Conservation (phyloP, 1,284 basidiomycete species). For the Apiotrichum akiyoshidainum region DNA sequence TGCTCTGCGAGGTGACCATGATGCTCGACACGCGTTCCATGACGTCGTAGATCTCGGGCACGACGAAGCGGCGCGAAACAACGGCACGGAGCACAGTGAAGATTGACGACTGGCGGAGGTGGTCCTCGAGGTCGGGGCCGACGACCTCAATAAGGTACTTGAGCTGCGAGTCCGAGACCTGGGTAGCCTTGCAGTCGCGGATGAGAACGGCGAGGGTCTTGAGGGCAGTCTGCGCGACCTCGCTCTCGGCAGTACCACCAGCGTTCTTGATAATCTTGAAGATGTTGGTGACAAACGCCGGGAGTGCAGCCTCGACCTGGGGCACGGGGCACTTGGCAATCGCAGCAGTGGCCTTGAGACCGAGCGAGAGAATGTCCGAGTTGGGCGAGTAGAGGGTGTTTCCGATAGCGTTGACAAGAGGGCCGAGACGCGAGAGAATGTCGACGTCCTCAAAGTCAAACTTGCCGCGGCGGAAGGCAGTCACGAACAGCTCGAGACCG, state of each 20-base stretch:
- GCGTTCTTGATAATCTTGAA: conserved; percentile 78
- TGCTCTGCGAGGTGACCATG: conserved; percentile 89
- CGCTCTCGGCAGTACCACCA: conserved; percentile 79
- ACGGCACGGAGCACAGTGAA: conserved; percentile 92
- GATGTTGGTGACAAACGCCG: conserved; percentile 81
- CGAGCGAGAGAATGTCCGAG: conserved; percentile 71
- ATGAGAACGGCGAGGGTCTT: conserved; percentile 81
- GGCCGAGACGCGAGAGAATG: conserved; percentile 74
- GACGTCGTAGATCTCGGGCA: conserved; percentile 94
- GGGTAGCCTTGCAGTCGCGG: conserved; percentile 73
- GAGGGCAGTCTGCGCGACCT: conserved; percentile 82
- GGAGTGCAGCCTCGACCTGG: conserved; percentile 70
- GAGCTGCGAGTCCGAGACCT: conserved; percentile 85
- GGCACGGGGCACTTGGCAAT: conserved; percentile 82
- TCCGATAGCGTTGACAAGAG: conserved; percentile 82
- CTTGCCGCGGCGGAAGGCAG: conserved; percentile 76
- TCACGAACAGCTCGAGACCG: conserved; percentile 87
- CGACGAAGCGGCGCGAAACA: conserved; percentile 83
- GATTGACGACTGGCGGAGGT: conserved; percentile 76
- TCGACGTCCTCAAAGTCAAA: conserved; percentile 77
- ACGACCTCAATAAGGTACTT: conserved; percentile 81
- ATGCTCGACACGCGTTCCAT: conserved; percentile 95
- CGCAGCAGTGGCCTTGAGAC: conserved; percentile 75
- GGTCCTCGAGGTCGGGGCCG: conserved; percentile 89
- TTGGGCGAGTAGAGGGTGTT: conserved; percentile 88